Base-by-base conservation (phyloP, 2,329 filamentous ascomycete species). In the Arthrinium phaeospermum region DNA sequence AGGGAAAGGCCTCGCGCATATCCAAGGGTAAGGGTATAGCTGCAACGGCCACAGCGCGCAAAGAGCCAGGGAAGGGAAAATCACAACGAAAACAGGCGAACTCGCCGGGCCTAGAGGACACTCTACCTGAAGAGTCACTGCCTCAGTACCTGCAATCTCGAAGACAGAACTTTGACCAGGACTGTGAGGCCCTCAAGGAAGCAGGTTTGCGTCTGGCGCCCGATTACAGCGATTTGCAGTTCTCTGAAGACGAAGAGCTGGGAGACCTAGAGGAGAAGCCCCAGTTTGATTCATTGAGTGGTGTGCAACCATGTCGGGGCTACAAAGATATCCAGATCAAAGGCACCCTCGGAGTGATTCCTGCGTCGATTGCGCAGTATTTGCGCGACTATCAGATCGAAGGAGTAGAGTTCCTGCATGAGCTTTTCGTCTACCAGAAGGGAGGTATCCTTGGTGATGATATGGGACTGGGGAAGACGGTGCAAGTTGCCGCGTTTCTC, bases 401-500 rank as follows among this genome's bases (percentile, higher is more conserved):
- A 41, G 96, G 96, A 6, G 94, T 93, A 19, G 88, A 89, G 45
- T 98, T 98, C 78, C 86, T 99, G 10, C 95, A 98, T 80, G 90
- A 94, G 73, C 88, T 94, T 30, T 98, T 98, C 79, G 92, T 98
- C 4, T 96, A 94, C 75, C 96, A 99, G 79, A 92, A 92, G 76
- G 96, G 96, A 0, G 94, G 93, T 1, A 93, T 99, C 30, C 87
- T 99, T 0, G 95, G 96, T 3, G 96, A 99, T 79, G 96, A 99
- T 78, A 99, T 99, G 96, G 96, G 96, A 27, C 83, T 99, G 45
- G 96, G 96, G 0, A 99, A 99, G 82, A 99, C 96, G 0, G 94
- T 99, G 2, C 96, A 99, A 81, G 94, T 99, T 37, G 96, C 95
- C 72, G 93, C 95, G 0, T 98, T 99, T 75, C 85, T 99, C 30